Evolutionary conservation across 768 basidiomycete genomes (phyloP), one percentile per base, ranked within the genome.

Genomic region (Tricholoma hemisulphureum): DNA sequence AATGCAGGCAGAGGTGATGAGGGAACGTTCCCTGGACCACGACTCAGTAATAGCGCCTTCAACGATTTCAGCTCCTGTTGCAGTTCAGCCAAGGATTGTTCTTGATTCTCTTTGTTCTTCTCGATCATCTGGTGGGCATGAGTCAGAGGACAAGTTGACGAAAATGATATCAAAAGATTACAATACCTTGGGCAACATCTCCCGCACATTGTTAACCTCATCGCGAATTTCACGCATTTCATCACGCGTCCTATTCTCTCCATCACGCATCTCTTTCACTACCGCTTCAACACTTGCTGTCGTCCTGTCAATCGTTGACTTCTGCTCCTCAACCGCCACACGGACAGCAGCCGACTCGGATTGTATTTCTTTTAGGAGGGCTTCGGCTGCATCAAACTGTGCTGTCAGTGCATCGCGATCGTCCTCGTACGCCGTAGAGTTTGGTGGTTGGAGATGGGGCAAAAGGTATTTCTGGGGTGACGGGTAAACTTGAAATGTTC

Each of bases 171-270:
- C 43, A 18, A 59, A n/a, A n/a, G 24, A 9, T 20, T 48, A n/a
- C n/a, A n/a, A n/a, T n/a, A 95, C 97, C 84, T 91, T 94, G 5
- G 97, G 97, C 16, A 99, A 73, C 86, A 95, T 88, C 61, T 96
- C 95, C 18, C 89, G 85, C 48, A 98, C 85, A 60, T 86, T 90
- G 65, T 89, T 91, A 52, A 98, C 82, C 69, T 98, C 97, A 10
- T 93, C 91, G 54, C 92, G 84, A 54, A 98, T 86, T 76, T 95
- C 92, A 26, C 90, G 83, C 83, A 98, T 88, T 69, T 96, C 94
- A 50, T 93, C 89, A 43, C 89, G 80, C 35, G 90, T 88, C 71
- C 84, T 87, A 28, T 79, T 72, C 66, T 98, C 95, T 0, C 85
- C 86, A 53, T 89, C 86, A 24, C 83, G 82, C 80, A 95, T 85